A percentile compares a stretch with the other conserved stretches of the same genome.
phyloP scores from a whole-genome alignment of 2,329 filamentous ascomycete genomes.

The Leptographium procerum region DNA sequence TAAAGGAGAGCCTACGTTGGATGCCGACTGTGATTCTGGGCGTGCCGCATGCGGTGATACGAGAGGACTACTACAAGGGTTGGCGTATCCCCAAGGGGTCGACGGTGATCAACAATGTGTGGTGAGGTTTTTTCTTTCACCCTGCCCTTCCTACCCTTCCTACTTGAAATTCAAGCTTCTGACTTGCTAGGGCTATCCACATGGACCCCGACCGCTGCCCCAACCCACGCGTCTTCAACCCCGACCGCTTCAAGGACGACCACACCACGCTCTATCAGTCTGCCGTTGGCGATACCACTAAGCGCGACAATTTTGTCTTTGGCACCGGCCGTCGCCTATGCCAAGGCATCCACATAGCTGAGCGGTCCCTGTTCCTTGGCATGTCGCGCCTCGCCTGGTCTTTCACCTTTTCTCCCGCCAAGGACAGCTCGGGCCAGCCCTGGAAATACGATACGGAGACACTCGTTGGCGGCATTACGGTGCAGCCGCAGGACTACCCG shows the following conservation, averaged over 20 bases:
- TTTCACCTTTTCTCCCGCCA: constrained; percentile 19
- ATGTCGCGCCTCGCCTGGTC: constrained; percentile 36
- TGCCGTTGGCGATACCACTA: constrained; percentile 15
- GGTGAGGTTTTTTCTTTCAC: constrained; percentile 16
- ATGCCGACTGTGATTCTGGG: constrained; percentile 28
- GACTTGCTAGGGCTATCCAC: constrained; percentile 22
- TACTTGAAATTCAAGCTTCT: not conserved
- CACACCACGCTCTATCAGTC: constrained; percentile 16
- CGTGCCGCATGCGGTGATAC: constrained; percentile 28
- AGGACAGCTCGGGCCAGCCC: not conserved
- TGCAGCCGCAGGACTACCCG: constrained; percentile 1
- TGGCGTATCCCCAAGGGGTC: constrained; percentile 33
- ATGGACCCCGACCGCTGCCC: constrained; percentile 30
- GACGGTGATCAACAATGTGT: constrained; percentile 27
- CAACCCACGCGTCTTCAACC: constrained; percentile 30
- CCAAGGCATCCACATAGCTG: constrained; percentile 44
- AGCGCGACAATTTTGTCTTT: constrained; percentile 42
- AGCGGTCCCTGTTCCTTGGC: constrained; percentile 33
- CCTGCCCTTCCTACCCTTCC: too few relatives aligned
- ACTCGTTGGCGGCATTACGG: constrained; percentile 1
- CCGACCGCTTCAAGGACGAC: constrained; percentile 24
- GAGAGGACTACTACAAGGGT: constrained; percentile 31
- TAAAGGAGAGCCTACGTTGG: constrained; percentile 35
- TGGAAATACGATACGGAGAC: not conserved
- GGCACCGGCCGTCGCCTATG: constrained; percentile 46